Evolutionary conservation across 1,284 basidiomycete genomes (phyloP).

Genomic region (Meripilus lineatus): DNA sequence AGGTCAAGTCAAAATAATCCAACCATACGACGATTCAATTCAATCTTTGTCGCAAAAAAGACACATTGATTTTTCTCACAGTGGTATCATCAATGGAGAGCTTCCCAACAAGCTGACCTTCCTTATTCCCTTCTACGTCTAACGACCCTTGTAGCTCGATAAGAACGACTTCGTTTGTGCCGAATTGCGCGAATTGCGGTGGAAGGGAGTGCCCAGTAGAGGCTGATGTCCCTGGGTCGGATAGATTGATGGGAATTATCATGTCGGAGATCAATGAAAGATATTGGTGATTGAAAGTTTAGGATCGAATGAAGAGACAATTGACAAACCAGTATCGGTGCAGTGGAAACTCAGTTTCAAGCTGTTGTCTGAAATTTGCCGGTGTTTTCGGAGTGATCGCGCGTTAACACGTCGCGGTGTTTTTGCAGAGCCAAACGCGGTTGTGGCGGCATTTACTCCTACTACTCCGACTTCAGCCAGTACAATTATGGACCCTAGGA

Average conservation of each 20-base stretch:
- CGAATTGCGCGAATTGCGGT: constrained; percentile 56
- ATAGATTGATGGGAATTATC: constrained; percentile 25
- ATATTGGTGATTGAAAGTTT: neutral
- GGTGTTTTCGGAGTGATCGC: too few relatives aligned
- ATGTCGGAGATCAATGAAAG: constrained; percentile 11
- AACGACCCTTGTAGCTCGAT: constrained; percentile 74
- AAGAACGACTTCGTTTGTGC: constrained; percentile 63
- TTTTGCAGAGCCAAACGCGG: too few relatives aligned
- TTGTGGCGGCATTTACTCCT: too few relatives aligned
- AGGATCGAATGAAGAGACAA: neutral
- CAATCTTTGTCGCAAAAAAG: too few relatives aligned
- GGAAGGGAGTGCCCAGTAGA: constrained; percentile 42
- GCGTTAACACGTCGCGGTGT: too few relatives aligned
- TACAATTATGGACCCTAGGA: too few relatives aligned
- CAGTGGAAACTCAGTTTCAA: neutral
- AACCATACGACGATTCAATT: neutral
- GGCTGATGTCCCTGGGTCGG: constrained; percentile 16
- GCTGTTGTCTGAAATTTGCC: neutral
- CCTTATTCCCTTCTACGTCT: constrained; percentile 53
- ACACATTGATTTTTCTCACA: constrained; percentile 14
- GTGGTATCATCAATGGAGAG: constrained; percentile 38
- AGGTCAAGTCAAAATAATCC: neutral
- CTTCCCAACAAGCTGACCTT: constrained; percentile 61
- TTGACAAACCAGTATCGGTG: neutral
- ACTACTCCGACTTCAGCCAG: too few relatives aligned